A percentile compares a stretch with the other conserved stretches of the same genome.
Evolutionary conservation across 176 grass and related monocot genomes (phyloP).

Genomic region (Cocos nucifera): DNA sequence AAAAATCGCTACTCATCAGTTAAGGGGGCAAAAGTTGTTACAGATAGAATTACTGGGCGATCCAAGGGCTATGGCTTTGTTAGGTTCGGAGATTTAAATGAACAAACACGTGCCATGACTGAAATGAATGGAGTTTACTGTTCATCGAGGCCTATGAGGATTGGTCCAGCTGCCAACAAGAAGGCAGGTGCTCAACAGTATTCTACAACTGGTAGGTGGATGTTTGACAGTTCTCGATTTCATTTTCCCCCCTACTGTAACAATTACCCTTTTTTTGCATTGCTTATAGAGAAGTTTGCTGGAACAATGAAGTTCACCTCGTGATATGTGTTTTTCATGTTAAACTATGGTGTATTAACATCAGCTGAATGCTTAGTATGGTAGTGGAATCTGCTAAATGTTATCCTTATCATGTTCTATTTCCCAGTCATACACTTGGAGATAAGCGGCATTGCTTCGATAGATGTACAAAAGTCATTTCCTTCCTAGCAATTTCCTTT

Average conservation of each 20-base stretch:
- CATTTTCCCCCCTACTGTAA: neutral
- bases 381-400: neutral
- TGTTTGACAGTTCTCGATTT: neutral
- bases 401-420: neutral
- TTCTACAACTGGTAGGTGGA: constrained; percentile 1
- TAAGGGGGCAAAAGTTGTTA: constrained; percentile 17
- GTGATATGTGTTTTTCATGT: neutral
- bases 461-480: neutral
- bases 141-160: constrained; percentile 14
- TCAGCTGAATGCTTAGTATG: neutral
- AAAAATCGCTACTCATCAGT: constrained; percentile 3
- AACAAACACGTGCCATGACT: constrained; percentile 14
- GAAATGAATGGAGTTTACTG: constrained; percentile 22
- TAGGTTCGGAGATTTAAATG: constrained; percentile 13
- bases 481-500: constrained; percentile 2
- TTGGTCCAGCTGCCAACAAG: constrained; percentile 14
- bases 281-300: neutral
- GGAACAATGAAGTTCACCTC: neutral
- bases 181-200: constrained; percentile 8
- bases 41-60: constrained; percentile 7
- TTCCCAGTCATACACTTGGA: constrained; percentile 2
- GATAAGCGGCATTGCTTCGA: neutral
- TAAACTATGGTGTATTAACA: neutral
- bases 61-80: constrained; percentile 22
- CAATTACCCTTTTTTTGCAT: neutral